Evolutionary conservation across 768 basidiomycete species (phyloP).

Genomic region (Mrakia hoshinonis): DNA sequence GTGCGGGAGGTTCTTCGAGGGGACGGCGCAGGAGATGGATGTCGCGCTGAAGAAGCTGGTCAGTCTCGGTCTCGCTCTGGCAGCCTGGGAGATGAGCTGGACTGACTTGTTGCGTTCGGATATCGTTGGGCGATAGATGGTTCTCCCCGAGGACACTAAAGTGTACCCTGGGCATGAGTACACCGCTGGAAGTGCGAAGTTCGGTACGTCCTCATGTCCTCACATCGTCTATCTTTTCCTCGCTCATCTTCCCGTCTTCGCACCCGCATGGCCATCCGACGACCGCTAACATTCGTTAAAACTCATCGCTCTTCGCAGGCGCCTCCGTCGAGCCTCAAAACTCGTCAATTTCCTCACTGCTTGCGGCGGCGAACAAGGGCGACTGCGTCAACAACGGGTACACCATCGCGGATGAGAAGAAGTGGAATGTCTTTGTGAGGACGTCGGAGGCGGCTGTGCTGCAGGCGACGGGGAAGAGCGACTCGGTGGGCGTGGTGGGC

Average conservation of each 20-base stretch:
- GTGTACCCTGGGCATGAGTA: constrained; percentile 29
- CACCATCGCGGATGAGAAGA: constrained; percentile 29
- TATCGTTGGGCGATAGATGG: constrained; percentile 9
- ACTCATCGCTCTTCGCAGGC: not conserved
- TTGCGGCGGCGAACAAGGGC: constrained; percentile 16
- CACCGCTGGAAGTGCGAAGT: constrained; percentile 20
- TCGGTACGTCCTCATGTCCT: constrained; percentile 3
- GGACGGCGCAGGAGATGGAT: constrained; percentile 26
- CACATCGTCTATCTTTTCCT: not conserved
- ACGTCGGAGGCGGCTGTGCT: not conserved
- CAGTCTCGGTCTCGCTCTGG: not conserved
- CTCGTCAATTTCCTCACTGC: not conserved
- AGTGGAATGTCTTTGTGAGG: constrained; percentile 28
- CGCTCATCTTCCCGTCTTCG: not conserved
- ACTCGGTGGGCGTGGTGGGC: constrained; percentile 11
- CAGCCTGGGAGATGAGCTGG: no score
- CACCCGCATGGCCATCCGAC: not conserved
- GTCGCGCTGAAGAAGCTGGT: constrained; percentile 22
- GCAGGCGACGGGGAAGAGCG: constrained; percentile 11
- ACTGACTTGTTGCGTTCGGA: not conserved
- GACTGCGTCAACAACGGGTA: constrained; percentile 16
- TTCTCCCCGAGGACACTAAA: constrained; percentile 19
- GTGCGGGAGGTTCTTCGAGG: constrained; percentile 29
- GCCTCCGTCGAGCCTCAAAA: constrained; percentile 25
- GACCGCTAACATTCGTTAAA: not conserved